Evolutionary conservation across 768 basidiomycete genomes (phyloP).

Genomic region (Pleurotus citrinopileatus): DNA sequence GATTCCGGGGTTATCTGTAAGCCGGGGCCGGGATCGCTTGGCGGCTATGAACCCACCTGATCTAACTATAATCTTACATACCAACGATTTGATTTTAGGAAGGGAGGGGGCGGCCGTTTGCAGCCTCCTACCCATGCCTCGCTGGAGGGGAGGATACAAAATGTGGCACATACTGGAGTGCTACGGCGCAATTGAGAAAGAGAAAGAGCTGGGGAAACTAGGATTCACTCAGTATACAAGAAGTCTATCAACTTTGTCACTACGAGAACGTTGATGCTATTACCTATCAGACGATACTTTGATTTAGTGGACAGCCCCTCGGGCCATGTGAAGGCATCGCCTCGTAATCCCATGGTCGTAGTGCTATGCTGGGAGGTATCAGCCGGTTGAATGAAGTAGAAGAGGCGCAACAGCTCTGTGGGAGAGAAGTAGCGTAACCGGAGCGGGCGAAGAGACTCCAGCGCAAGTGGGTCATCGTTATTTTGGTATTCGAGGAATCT

Average conservation of each 20-base stretch:
- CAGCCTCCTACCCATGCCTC: too few species aligned
- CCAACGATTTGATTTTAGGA: too few species aligned
- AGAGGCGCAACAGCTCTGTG: constrained; percentile 65
- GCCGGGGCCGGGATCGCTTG: not conserved
- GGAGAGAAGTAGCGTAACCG: constrained; percentile 75
- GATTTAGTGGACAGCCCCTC: constrained; percentile 56
- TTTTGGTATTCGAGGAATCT: constrained; percentile 46
- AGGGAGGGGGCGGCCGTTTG: too few species aligned
- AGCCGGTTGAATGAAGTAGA: constrained; percentile 45
- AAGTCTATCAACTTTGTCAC: constrained; percentile 61
- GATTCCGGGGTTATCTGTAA: not conserved
- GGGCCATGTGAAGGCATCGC: constrained; percentile 58
- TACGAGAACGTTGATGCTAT: constrained; percentile 79
- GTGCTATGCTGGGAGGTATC: not conserved
- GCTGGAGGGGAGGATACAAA: too few species aligned
- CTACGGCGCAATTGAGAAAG: too few species aligned
- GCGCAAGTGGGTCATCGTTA: constrained; percentile 36
- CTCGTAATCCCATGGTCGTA: not conserved
- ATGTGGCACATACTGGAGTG: too few species aligned
- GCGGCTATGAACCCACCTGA: not conserved
- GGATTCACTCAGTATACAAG: constrained; percentile 37
- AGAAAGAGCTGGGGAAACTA: not conserved
- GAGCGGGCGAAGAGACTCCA: constrained; percentile 57
- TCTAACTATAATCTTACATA: not conserved
- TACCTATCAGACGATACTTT: constrained; percentile 76